Conservation (phyloP, 176 grass and related monocot genomes). For the Aegilops umbellulata region DNA sequence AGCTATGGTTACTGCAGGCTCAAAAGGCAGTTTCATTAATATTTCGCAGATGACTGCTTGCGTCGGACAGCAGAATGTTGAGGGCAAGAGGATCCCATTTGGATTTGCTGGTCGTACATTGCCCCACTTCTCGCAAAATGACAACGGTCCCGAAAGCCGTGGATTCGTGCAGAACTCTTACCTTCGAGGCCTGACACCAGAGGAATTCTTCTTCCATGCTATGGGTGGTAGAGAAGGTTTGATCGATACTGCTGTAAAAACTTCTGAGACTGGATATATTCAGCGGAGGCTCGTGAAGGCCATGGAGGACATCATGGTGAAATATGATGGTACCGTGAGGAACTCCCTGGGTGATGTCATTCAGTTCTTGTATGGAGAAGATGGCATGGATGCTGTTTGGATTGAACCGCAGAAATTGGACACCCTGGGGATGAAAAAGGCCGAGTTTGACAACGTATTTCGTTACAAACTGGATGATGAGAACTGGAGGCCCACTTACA, state of each 20-base stretch:
- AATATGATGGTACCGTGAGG: conserved; percentile 96
- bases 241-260: conserved; percentile 92
- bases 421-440: conserved; percentile 85
- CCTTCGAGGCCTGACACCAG: conserved; percentile 85
- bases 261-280: conserved; percentile 97
- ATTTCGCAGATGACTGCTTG: conserved; percentile 99
- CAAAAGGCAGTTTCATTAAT: conserved; percentile 96
- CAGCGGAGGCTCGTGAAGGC: conserved; percentile 93
- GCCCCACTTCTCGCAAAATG: conserved; percentile 92
- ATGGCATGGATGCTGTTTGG: conserved; percentile 99
- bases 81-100: conserved; percentile 95
- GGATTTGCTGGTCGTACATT: conserved; percentile 83
- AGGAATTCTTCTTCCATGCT: conserved; percentile 94
- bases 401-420: conserved; percentile 91
- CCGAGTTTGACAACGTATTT: conserved; percentile 68
- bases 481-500: conserved; percentile 87
- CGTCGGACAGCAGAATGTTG: conserved; percentile 98
- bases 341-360: conserved; percentile 96
- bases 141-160: conserved; percentile 88
- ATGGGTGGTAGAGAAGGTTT: conserved; percentile 91
- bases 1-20: conserved; percentile 97
- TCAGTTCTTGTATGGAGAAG: conserved; percentile 97
- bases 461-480: conserved; percentile 85
- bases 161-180: conserved; percentile 99
- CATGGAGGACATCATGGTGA: conserved; percentile 99